These are phyloP conservation scores for Tolypocladium guangdongense DNA, from an alignment of 2,329 filamentous ascomycete species.

Conservation along the genomic window DNA sequence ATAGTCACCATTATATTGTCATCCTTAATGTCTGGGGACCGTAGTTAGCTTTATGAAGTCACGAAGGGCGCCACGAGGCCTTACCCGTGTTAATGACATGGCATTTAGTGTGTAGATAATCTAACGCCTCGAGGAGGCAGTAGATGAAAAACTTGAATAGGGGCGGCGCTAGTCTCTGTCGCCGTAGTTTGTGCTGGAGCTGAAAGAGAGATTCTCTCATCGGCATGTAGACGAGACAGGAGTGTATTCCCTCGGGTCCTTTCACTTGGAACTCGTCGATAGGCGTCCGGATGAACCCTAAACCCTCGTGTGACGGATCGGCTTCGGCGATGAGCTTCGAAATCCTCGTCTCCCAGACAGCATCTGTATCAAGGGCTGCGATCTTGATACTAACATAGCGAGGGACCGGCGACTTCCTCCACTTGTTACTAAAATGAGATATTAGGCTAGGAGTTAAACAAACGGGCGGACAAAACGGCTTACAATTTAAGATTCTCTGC, in stretches of 20 bases:
- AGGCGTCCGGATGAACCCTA: slow-evolving; percentile 2
- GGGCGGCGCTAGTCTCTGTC: slow-evolving; percentile 5
- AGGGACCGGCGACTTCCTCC: not conserved
- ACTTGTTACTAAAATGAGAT: not conserved
- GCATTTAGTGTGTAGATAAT: slow-evolving; percentile 11
- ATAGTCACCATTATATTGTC: slow-evolving; percentile 13
- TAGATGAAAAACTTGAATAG: slow-evolving; percentile 8
- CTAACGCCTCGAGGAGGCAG: slow-evolving; percentile 9
- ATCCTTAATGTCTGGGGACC: slow-evolving; percentile 9
- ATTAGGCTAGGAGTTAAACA: not conserved
- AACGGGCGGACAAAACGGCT: not conserved
- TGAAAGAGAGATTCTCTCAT: slow-evolving; percentile 11
- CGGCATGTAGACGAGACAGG: slow-evolving; percentile 11
- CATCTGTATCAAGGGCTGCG: slow-evolving; percentile 7
- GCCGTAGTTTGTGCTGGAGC: slow-evolving; percentile 6
- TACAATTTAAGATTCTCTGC: slow-evolving; percentile 14
- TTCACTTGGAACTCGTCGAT: slow-evolving; percentile 8
- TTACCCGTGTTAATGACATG: slow-evolving; percentile 12
- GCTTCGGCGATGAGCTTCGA: slow-evolving; percentile 6
- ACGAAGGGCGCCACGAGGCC: not conserved
- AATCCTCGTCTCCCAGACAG: slow-evolving; percentile 3
- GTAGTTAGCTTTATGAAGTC: not conserved
- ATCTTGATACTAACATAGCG: slow-evolving; percentile 9
- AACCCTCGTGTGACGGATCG: slow-evolving; percentile 8
- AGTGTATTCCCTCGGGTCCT: slow-evolving; percentile 7